phyloP scores from a whole-genome alignment of 495 filamentous ascomycete genomes.

The Letharia lupina region DNA sequence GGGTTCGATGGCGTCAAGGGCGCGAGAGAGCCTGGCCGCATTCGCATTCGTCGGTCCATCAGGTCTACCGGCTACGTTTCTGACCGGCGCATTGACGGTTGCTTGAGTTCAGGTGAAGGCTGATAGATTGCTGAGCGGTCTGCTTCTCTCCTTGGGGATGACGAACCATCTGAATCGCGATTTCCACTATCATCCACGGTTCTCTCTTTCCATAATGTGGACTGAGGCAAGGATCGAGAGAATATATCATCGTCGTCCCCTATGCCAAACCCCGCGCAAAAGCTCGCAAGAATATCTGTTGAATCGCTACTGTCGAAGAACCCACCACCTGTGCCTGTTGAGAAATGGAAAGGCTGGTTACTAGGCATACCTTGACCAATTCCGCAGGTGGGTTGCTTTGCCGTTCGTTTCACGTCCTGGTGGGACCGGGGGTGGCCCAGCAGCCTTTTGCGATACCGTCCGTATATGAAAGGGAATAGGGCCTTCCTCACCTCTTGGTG shows the following conservation, averaged over 20 bases:
- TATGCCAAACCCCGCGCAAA: too few species aligned
- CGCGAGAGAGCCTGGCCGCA: slow-evolving; percentile 12
- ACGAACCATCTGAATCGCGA: background rate
- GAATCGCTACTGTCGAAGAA: too few species aligned
- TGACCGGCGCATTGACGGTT: slow-evolving; percentile 28
- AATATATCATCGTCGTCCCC: too few species aligned
- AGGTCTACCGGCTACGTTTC: slow-evolving; percentile 30
- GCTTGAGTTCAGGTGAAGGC: slow-evolving; percentile 11
- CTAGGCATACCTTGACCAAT: too few species aligned
- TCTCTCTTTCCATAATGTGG: too few species aligned
- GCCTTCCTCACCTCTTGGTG: slow-evolving; percentile 32
- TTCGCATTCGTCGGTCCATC: background rate
- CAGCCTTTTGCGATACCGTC: slow-evolving; percentile 19
- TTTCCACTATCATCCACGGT: too few species aligned
- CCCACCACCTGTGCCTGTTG: too few species aligned
- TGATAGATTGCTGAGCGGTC: slow-evolving; percentile 19
- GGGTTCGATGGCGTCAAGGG: slow-evolving; percentile 23
- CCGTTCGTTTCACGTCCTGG: slow-evolving; percentile 32
- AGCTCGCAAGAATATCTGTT: too few species aligned
- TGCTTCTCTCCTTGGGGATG: slow-evolving; percentile 17
- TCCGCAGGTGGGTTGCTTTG: slow-evolving; percentile 20
- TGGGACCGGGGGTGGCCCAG: slow-evolving; percentile 21
- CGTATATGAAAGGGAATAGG: slow-evolving; percentile 26
- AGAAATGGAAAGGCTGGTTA: too few species aligned
- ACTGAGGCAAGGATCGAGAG: too few species aligned